phyloP scores from a whole-genome alignment of 768 basidiomycete species.

The Tephrocybe rancida region DNA sequence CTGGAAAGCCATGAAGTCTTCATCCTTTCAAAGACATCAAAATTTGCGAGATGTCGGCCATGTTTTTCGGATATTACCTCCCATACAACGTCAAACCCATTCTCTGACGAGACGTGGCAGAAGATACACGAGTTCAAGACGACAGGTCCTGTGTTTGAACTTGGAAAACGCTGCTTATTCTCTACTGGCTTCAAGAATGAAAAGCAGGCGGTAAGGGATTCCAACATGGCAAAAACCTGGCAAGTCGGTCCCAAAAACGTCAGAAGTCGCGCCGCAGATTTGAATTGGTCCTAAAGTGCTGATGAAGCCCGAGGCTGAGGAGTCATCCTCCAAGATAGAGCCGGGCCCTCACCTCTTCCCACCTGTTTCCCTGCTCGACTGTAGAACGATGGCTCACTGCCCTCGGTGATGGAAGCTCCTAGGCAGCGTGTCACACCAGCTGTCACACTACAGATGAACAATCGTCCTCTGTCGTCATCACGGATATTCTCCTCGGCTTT shows the following conservation, averaged over 20 bases:
- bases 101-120: slow-evolving; percentile 42
- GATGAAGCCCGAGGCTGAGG: too few species aligned
- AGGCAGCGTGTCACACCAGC: too few species aligned
- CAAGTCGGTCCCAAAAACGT: not conserved
- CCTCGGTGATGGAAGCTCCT: too few species aligned
- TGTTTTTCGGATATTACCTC: slow-evolving; percentile 35
- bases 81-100: slow-evolving; percentile 50
- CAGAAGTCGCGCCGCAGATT: not conserved
- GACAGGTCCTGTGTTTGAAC: not conserved
- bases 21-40: slow-evolving; percentile 36
- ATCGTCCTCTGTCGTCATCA: too few species aligned
- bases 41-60: not conserved
- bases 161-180: slow-evolving; percentile 1
- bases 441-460: too few species aligned
- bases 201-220: slow-evolving; percentile 5
- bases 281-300: too few species aligned
- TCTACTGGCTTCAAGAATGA: slow-evolving; percentile 6
- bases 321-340: too few species aligned
- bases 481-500: too few species aligned
- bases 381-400: too few species aligned
- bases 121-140: slow-evolving; percentile 36
- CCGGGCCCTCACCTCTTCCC: too few species aligned
- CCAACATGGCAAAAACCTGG: slow-evolving; percentile 9
- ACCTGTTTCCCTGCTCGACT: too few species aligned
- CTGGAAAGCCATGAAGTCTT: slow-evolving; percentile 50